Evolutionary conservation across 2,329 filamentous ascomycete genomes (phyloP).

Genomic region (Talaromyces sp.): DNA sequence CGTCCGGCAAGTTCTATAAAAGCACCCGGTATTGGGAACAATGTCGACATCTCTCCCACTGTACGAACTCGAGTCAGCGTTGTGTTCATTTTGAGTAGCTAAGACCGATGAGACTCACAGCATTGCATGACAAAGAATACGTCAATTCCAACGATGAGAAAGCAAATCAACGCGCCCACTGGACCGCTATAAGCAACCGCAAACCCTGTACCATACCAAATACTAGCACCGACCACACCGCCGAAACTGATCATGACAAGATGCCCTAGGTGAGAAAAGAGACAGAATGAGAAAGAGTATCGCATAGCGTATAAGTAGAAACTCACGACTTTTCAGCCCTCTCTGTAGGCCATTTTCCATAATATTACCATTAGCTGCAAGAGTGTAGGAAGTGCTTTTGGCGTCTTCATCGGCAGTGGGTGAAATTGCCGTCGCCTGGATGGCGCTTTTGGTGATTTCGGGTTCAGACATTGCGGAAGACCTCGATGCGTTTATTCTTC

Average conservation of each 20-base stretch:
- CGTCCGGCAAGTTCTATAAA: slow-evolving; percentile 12
- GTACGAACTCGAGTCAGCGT: not conserved
- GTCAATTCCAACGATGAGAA: slow-evolving; percentile 5
- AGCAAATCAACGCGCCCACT: slow-evolving; percentile 8
- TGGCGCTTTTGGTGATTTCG: not conserved
- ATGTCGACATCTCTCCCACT: slow-evolving; percentile 11
- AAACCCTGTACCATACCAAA: slow-evolving; percentile 9
- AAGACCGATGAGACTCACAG: not conserved
- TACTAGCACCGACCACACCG: slow-evolving; percentile 7
- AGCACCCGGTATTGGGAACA: slow-evolving; percentile 6
- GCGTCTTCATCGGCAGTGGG: not conserved
- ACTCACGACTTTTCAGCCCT: not conserved
- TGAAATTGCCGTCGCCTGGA: not conserved
- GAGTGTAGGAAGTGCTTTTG: not conserved
- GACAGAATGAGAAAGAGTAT: not conserved
- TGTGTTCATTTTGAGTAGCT: not conserved
- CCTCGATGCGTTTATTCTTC: not conserved
- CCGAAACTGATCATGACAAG: slow-evolving; percentile 10
- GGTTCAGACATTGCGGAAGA: not conserved
- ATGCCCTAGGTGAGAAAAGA: not conserved
- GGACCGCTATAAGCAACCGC: slow-evolving; percentile 8
- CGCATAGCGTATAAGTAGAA: not conserved
- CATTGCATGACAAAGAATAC: not conserved
- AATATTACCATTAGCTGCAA: not conserved
- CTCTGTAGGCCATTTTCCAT: not conserved